These are phyloP conservation scores for Serendipita sp. DNA, from an alignment of 768 basidiomycete species.

Conservation along the genomic window DNA sequence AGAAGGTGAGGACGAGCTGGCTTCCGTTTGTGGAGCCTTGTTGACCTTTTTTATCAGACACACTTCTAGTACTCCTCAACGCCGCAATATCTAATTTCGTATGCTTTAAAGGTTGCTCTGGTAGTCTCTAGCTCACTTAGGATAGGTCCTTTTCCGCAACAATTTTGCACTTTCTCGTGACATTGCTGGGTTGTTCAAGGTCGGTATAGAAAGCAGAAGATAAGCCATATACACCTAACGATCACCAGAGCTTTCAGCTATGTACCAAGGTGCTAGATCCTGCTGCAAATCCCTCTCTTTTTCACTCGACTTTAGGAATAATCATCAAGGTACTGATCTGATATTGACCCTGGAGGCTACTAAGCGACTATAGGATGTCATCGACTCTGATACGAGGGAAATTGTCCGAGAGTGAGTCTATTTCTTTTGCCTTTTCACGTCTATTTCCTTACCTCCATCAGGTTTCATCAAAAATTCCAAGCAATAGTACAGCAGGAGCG, in stretches of 20 bases:
- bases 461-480: conserved; percentile 42
- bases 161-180: conserved; percentile 48
- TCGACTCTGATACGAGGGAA: conserved; percentile 43
- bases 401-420: conserved; percentile 39
- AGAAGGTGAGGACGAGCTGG: no score
- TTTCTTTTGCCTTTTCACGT: background rate
- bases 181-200: conserved; percentile 40
- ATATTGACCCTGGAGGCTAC: no score
- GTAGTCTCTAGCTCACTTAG: background rate
- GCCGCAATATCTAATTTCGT: conserved; percentile 51
- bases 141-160: conserved; percentile 46
- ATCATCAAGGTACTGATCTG: conserved; percentile 56
- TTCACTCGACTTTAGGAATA: conserved; percentile 42
- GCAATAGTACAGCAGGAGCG: conserved; percentile 48
- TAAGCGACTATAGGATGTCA: conserved; percentile 35
- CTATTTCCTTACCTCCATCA: conserved; percentile 14
- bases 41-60: conserved; percentile 22
- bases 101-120: conserved; percentile 8
- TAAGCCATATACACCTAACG: background rate
- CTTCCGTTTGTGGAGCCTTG: no score
- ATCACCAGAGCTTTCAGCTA: conserved; percentile 13
- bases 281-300: conserved; percentile 38
- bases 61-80: conserved; percentile 46
- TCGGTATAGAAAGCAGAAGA: conserved; percentile 27
- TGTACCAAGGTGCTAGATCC: conserved; percentile 35